Evolutionary conservation across 2,329 filamentous ascomycete genomes (phyloP).

Genomic region (Ophidiomyces ophidiicola): DNA sequence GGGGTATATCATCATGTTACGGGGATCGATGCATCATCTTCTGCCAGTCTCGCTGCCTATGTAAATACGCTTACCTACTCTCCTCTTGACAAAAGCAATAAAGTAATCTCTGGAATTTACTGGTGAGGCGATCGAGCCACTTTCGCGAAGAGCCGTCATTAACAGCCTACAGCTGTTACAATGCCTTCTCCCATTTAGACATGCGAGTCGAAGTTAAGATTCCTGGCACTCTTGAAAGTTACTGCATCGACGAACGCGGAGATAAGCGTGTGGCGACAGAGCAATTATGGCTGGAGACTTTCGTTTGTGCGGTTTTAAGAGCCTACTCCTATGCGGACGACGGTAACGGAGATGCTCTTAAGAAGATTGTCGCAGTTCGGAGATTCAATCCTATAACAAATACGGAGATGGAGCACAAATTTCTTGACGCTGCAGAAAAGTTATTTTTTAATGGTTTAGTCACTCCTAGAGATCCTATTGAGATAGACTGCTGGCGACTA

Average conservation of each 20-base stretch:
- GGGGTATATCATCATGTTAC: constrained; percentile 98
- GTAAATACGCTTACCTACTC: constrained; percentile 95
- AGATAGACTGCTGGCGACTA: constrained; percentile 18
- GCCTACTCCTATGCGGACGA: constrained; percentile 96
- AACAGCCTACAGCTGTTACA: constrained; percentile 59
- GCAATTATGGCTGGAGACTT: constrained; percentile 92
- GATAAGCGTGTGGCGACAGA: constrained; percentile 90
- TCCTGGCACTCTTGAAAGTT: constrained; percentile 89
- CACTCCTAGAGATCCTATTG: not conserved
- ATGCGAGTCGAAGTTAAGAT: constrained; percentile 99
- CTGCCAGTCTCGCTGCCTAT: constrained; percentile 90
- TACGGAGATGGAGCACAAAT: constrained; percentile 95
- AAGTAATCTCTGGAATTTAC: constrained; percentile 88
- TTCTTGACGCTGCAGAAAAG: constrained; percentile 84
- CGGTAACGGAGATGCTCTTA: constrained; percentile 83
- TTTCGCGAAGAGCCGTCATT: constrained; percentile 4
- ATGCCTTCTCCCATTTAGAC: constrained; percentile 94
- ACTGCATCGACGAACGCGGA: constrained; percentile 92
- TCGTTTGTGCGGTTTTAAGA: constrained; percentile 83
- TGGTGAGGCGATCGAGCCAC: constrained; percentile 49
- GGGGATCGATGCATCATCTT: constrained; percentile 92
- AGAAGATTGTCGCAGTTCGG: constrained; percentile 93
- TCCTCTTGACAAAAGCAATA: constrained; percentile 68
- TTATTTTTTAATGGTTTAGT: constrained; percentile 79
- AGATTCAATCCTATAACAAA: constrained; percentile 96